Conservation (phyloP, 148 eudicot species). For the Rheum nobile region DNA sequence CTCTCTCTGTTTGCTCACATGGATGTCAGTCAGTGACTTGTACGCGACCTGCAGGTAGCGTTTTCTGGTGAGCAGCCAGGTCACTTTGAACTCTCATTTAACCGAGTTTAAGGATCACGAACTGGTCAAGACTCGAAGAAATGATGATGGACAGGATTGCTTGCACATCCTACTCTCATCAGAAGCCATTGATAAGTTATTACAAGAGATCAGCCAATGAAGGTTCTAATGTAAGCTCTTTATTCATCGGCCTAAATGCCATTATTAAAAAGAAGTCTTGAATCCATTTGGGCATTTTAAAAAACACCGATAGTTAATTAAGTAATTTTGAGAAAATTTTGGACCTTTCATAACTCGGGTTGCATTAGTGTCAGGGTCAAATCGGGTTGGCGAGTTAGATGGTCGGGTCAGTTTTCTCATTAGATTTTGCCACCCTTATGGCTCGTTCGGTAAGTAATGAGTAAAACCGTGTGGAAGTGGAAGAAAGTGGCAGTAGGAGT, state of each 20-base stretch:
- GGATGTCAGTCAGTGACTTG: conserved; percentile 53
- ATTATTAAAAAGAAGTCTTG: too few species aligned
- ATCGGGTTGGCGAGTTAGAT: too few species aligned
- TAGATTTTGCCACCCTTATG: too few species aligned
- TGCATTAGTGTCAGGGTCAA: too few species aligned
- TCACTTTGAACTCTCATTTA: conserved; percentile 82
- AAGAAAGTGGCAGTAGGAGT: too few species aligned
- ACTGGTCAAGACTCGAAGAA: conserved; percentile 60
- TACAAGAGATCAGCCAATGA: conserved; percentile 48
- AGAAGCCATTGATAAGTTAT: conserved; percentile 70
- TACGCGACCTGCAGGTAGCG: conserved; percentile 72
- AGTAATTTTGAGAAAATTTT: too few species aligned
- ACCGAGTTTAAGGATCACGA: conserved; percentile 95
- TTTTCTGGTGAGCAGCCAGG: conserved; percentile 85
- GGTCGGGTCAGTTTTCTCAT: too few species aligned
- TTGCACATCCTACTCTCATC: conserved; percentile 59
- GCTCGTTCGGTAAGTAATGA: too few species aligned
- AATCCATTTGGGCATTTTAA: too few species aligned
- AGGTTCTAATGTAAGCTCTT: neutral
- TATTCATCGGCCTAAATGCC: neutral
- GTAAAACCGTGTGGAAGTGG: too few species aligned
- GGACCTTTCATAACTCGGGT: too few species aligned
- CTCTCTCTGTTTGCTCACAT: conserved; percentile 19
- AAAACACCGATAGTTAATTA: too few species aligned
- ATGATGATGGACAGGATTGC: conserved; percentile 91